Conservation (phyloP, 2,329 filamentous ascomycete genomes). For the Colletotrichum cordylinicola region DNA sequence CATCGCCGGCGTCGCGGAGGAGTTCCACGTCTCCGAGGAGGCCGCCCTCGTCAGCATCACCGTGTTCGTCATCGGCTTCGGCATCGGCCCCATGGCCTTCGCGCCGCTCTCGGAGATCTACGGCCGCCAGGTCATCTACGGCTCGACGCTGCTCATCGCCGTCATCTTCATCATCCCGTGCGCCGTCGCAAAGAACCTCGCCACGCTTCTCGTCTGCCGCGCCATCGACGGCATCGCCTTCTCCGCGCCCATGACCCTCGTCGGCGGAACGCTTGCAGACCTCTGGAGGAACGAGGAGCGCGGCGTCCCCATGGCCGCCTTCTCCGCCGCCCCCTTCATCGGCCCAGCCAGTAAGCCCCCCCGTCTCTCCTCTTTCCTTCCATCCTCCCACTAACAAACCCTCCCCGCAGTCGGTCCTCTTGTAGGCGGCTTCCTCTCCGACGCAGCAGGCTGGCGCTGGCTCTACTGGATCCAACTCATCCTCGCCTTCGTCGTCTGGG, state of each 20-base stretch:
- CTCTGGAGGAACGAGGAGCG: constrained; percentile 86
- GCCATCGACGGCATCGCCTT: constrained; percentile 84
- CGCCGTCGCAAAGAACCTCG: constrained; percentile 77
- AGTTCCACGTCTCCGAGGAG: constrained; percentile 74
- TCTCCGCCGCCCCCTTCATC: constrained; percentile 82
- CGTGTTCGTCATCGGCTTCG: constrained; percentile 83
- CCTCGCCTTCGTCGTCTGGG: constrained; percentile 70
- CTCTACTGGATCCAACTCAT: constrained; percentile 90
- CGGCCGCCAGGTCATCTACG: constrained; percentile 76
- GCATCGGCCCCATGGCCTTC: constrained; percentile 80
- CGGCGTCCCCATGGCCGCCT: constrained; percentile 86
- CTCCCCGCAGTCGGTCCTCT: constrained; percentile 65
- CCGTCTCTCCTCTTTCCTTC: background rate
- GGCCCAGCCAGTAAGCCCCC: constrained; percentile 68
- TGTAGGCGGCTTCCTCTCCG: constrained; percentile 76
- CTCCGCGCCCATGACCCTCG: constrained; percentile 85
- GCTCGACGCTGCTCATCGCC: constrained; percentile 69
- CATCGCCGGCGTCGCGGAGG: constrained; percentile 65
- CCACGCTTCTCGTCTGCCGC: constrained; percentile 77
- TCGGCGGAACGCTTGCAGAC: constrained; percentile 83
- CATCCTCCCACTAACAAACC: background rate
- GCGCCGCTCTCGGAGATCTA: constrained; percentile 80
- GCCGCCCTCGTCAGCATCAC: constrained; percentile 75
- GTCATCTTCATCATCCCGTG: constrained; percentile 83
- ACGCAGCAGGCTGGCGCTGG: constrained; percentile 79